phyloP scores from a whole-genome alignment of 805 yeast genomes.

The Candida sithepensis region DNA sequence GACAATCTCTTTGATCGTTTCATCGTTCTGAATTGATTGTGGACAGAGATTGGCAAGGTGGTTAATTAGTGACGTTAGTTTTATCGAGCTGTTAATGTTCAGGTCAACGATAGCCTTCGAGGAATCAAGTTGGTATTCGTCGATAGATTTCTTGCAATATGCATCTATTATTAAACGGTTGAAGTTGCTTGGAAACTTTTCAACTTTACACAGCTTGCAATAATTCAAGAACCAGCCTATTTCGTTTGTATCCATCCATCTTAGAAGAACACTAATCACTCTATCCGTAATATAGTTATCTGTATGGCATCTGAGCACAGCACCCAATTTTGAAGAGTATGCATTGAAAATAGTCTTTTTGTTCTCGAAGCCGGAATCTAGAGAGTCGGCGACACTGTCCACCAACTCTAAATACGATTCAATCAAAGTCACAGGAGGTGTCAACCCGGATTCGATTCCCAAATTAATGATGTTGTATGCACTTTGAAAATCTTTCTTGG shows the following conservation, averaged over 20 bases:
- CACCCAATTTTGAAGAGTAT: constrained; percentile 15
- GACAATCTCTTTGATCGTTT: constrained; percentile 11
- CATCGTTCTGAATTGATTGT: constrained; percentile 8
- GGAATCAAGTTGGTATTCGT: neutral
- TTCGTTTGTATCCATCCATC: constrained; percentile 18
- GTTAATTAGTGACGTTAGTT: constrained; percentile 20
- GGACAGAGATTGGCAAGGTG: constrained; percentile 6
- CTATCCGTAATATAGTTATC: constrained; percentile 7
- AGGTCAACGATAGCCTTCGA: neutral
- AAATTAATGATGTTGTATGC: constrained; percentile 14
- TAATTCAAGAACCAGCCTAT: constrained; percentile 22
- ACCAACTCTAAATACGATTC: constrained; percentile 17
- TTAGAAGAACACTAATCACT: constrained; percentile 6
- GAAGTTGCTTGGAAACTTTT: neutral
- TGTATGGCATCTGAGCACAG: constrained; percentile 6
- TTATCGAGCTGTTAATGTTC: constrained; percentile 11
- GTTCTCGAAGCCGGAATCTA: constrained; percentile 14
- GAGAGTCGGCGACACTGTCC: constrained; percentile 8
- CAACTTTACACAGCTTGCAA: constrained; percentile 8
- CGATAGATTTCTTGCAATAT: neutral
- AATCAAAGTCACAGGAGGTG: constrained; percentile 14
- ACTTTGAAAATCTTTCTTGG: constrained; percentile 14
- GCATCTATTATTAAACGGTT: neutral
- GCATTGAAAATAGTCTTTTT: constrained; percentile 24
- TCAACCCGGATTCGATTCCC: constrained; percentile 4